These are phyloP conservation scores for Elsinoe australis DNA, from an alignment of 2,329 filamentous ascomycete species.

Conservation along the genomic window DNA sequence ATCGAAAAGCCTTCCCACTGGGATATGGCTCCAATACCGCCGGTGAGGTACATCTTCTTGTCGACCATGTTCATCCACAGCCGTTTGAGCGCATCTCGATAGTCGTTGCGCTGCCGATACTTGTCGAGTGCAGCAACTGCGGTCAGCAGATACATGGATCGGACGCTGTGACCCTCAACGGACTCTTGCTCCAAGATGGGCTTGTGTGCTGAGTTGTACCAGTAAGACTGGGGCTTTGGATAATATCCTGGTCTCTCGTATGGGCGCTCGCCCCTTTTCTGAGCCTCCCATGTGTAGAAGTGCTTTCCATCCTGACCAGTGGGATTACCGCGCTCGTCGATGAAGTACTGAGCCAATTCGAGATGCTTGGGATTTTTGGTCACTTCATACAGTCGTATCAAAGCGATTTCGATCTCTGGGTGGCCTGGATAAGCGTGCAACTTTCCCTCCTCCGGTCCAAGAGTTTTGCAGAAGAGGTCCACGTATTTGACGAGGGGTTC, in stretches of 20 bases:
- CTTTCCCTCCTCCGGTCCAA: constrained; percentile 46
- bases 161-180: constrained; percentile 53
- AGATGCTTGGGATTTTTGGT: constrained; percentile 36
- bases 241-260: constrained; percentile 44
- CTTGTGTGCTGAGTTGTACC: constrained; percentile 51
- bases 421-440: constrained; percentile 55
- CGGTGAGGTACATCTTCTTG: constrained; percentile 56
- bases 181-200: constrained; percentile 48
- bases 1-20: constrained; percentile 56
- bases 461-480: constrained; percentile 43
- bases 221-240: constrained; percentile 35
- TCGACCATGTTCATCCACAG: constrained; percentile 56
- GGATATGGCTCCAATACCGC: constrained; percentile 51
- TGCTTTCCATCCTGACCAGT: constrained; percentile 43
- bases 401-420: constrained; percentile 47
- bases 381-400: constrained; percentile 40
- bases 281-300: constrained; percentile 50
- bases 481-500: constrained; percentile 50
- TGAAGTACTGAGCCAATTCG: constrained; percentile 49
- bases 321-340: constrained; percentile 51
- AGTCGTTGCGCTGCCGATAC: constrained; percentile 29
- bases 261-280: constrained; percentile 44
- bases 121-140: constrained; percentile 50
- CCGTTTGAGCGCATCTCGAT: constrained; percentile 36
- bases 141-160: constrained; percentile 54